Evolutionary conservation across 768 basidiomycete genomes (phyloP).

Genomic region (Russula griseocarnosa): DNA sequence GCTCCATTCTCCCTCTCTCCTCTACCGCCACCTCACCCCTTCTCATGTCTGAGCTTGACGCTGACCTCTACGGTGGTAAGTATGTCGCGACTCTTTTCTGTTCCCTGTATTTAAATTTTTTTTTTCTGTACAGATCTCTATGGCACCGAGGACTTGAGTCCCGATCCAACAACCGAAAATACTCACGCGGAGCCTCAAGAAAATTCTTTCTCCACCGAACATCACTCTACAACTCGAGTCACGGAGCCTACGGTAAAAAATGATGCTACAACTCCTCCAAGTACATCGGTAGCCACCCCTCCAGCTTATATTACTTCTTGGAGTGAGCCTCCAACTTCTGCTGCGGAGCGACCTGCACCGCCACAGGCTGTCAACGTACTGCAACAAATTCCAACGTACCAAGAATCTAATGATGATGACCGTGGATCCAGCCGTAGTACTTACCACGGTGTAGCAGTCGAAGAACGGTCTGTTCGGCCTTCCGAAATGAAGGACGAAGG

Average conservation of each 20-base stretch:
- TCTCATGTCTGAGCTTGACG: slow-evolving; percentile 73
- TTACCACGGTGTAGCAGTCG: slow-evolving; percentile 34
- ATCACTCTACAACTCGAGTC: slow-evolving; percentile 10
- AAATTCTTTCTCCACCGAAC: slow-evolving; percentile 16
- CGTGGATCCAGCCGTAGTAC: slow-evolving; percentile 36
- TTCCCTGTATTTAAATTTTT: slow-evolving; percentile 1
- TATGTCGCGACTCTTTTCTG: not conserved
- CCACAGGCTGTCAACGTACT: slow-evolving; percentile 3
- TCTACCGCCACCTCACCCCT: slow-evolving; percentile 32
- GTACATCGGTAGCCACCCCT: not conserved
- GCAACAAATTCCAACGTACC: slow-evolving; percentile 30
- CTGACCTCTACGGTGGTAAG: slow-evolving; percentile 86
- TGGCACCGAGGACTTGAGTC: slow-evolving; percentile 53
- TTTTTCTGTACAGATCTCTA: slow-evolving; percentile 47
- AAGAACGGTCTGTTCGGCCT: slow-evolving; percentile 64
- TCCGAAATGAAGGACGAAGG: slow-evolving; percentile 97
- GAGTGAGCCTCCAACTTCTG: slow-evolving; percentile 17
- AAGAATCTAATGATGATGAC: slow-evolving; percentile 29
- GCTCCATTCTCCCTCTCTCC: slow-evolving; percentile 26
- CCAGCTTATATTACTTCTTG: slow-evolving; percentile 22
- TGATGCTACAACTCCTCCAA: not conserved
- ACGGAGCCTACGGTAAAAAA: slow-evolving; percentile 6
- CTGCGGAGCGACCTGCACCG: slow-evolving; percentile 7
- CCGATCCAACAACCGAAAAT: slow-evolving; percentile 40
- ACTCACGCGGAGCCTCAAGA: slow-evolving; percentile 25